Percentiles rank a stretch among this genome's conserved stretches.
Conservation (phyloP, 2,329 filamentous ascomycete species). For the Ophiostoma montium region DNA sequence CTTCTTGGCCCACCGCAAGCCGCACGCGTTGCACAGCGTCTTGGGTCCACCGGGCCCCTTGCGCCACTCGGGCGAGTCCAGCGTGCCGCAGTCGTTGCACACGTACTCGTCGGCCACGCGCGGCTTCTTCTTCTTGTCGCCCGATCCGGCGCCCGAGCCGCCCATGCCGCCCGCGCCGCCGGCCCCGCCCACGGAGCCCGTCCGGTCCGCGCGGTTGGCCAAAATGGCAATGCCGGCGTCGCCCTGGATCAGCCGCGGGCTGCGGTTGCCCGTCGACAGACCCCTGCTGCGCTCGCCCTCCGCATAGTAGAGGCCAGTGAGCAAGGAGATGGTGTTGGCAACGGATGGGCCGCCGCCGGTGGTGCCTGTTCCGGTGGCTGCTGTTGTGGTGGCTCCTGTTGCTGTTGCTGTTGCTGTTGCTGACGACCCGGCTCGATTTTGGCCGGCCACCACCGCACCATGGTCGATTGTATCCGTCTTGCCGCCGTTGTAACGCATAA, state of each 20-base stretch:
- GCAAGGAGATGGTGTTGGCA: conserved; percentile 80
- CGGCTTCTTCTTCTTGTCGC: conserved; percentile 74
- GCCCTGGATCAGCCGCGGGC: conserved; percentile 67
- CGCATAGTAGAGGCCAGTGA: conserved; percentile 75
- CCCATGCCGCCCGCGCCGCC: not conserved
- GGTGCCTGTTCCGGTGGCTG: not conserved
- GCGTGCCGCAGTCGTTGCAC: conserved; percentile 85
- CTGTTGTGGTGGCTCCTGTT: not conserved
- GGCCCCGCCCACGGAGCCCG: conserved; percentile 26
- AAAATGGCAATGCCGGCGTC: conserved; percentile 79
- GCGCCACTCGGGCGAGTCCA: conserved; percentile 91
- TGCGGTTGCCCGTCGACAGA: conserved; percentile 73
- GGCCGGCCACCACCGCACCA: not conserved
- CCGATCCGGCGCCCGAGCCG: too few species aligned
- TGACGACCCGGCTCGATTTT: not conserved
- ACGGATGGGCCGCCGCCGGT: conserved; percentile 30
- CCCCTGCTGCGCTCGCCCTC: conserved; percentile 81
- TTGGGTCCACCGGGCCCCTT: conserved; percentile 89
- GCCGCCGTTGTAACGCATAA: conserved; percentile 61
- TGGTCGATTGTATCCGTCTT: not conserved
- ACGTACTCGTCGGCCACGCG: conserved; percentile 82
- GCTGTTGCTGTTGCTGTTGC: not conserved
- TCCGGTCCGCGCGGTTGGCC: conserved; percentile 58
- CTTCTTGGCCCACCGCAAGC: conserved; percentile 62
- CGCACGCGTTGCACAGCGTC: conserved; percentile 90